Evolutionary conservation across 352 stramenopile species (phyloP).

Genomic region (Globisporangium echinulatum): DNA sequence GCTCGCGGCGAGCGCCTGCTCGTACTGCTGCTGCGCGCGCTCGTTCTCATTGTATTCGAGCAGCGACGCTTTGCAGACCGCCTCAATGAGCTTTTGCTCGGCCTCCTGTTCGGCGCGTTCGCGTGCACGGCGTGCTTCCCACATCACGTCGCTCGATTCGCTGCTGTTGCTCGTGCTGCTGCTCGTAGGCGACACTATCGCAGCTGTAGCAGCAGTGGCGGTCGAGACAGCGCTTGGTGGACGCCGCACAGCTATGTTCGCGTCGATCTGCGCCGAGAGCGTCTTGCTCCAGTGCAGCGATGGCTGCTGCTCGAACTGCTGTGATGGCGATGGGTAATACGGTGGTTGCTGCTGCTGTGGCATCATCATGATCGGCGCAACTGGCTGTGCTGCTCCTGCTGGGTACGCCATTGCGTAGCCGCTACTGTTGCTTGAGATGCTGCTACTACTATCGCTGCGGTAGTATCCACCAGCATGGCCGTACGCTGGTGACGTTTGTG

Average conservation of each 20-base stretch:
- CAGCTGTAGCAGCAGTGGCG: no score
- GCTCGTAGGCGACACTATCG: conserved; percentile 16
- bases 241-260: background rate
- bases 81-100: conserved; percentile 45
- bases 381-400: background rate
- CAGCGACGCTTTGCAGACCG: conserved; percentile 71
- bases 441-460: no score
- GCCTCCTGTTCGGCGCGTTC: no score
- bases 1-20: conserved; percentile 28
- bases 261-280: conserved; percentile 23
- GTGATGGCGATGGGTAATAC: background rate
- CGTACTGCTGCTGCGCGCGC: conserved; percentile 48
- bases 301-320: background rate
- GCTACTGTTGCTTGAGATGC: no score
- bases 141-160: no score
- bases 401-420: conserved; percentile 1
- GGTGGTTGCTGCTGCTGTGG: background rate
- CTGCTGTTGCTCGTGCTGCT: no score
- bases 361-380: background rate
- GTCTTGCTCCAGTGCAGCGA: conserved; percentile 8
- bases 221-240: background rate
- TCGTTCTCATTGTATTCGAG: conserved; percentile 68
- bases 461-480: no score
- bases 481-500: background rate
- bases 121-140: no score